Percentiles rank a stretch among this genome's conserved stretches.
phyloP scores from a whole-genome alignment of 768 basidiomycete species.

The Pleurotus djamor region DNA sequence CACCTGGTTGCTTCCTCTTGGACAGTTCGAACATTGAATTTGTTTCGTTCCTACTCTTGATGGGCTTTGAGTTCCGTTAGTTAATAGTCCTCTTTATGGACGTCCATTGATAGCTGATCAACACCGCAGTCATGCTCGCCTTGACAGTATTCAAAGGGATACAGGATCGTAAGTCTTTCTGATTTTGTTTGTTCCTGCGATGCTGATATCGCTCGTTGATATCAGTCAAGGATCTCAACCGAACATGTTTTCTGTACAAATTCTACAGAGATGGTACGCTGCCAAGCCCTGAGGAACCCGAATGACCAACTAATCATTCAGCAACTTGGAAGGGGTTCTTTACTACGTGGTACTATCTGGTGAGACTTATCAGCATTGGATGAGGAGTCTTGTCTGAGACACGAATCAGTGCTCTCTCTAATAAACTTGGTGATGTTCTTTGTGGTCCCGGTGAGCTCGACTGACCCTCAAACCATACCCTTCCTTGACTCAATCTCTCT shows the following conservation, averaged over 20 bases:
- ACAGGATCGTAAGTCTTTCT: neutral
- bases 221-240: neutral
- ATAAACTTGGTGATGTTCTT: no score
- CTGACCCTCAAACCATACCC: no score
- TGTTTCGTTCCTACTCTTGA: neutral
- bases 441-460: no score
- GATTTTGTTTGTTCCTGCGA: neutral
- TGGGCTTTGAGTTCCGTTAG: neutral
- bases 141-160: neutral
- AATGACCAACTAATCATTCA: neutral
- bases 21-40: neutral
- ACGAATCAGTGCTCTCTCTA: no score
- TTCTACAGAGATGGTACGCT: neutral
- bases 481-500: no score
- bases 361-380: no score
- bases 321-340: neutral
- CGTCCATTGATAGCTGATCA: neutral
- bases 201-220: neutral
- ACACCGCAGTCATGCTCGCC: neutral
- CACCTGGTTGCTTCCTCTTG: neutral
- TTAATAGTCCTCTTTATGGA: neutral
- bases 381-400: no score
- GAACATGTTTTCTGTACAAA: neutral
- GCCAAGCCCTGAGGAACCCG: neutral
- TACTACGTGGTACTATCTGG: neutral